Evolutionary conservation across 2,329 filamentous ascomycete species (phyloP), one percentile per base, ranked within the genome.

Genomic region (Purpureocillium takamizusanense): DNA sequence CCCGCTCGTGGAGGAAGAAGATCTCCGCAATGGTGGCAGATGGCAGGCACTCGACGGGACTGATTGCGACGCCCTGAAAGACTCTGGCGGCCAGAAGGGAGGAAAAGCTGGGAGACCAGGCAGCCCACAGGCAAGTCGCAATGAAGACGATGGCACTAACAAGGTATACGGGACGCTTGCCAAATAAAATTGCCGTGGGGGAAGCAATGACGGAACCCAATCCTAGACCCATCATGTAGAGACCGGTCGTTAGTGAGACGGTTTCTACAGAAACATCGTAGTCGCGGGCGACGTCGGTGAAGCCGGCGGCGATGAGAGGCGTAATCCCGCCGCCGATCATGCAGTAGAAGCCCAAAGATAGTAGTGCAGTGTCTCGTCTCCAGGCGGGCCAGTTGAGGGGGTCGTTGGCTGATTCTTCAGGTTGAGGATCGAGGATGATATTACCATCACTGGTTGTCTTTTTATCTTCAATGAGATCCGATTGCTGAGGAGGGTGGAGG

Each of bases 11-110:
- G 15, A 97, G 69, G 54, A 95, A 95, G 66, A 89, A 97, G 43
- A 97, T 95, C 60, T 97, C 90, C 4, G 89, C 88, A 51, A 97
- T 90, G 0, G 88, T 95, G 13, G 90, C 89, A 4, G 87, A 94
- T 0, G 90, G 90, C 23, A 97, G 71, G 53, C 88, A 94, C 59
- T 97, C 90, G 8, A 95, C 86, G 0, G 88, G 87, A 47, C 86
- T 92, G 35, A 95, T 81, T 1, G 88, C 83, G 9, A 95, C 69
- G 4, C 90, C 92, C 59, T 94, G 86, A 44, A 95, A 83, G 35
- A 97, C 79, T 38, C 90, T 76, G 18, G 87, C 90, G 8, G 88
- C 59, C 6, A 94, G 69, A 29, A 97, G 70, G 9, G 87, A 94
- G 2, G 72, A 60, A 54, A 90, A 95, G 50, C 70, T 86, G 1